Evolutionary conservation across 495 filamentous ascomycete genomes (phyloP).

Genomic region (Penicillium angulare): DNA sequence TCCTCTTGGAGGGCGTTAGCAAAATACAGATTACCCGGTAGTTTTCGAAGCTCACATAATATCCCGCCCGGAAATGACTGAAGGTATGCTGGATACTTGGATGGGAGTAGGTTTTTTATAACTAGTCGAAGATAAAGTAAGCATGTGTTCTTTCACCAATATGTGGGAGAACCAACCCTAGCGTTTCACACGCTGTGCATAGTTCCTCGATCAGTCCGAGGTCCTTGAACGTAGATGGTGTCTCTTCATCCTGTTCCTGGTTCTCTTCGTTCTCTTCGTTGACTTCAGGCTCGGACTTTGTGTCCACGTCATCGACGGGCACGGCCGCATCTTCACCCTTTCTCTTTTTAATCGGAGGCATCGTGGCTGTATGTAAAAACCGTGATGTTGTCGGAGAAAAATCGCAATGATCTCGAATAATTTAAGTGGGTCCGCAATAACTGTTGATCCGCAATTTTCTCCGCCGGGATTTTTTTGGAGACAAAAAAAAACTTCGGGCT

Average conservation of each 20-base stretch:
- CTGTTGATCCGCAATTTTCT: constrained; percentile 36
- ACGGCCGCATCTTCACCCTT: constrained; percentile 29
- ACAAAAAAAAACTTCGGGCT: constrained; percentile 39
- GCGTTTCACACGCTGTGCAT: constrained; percentile 76
- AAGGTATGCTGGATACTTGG: too few species aligned
- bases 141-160: too few species aligned
- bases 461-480: constrained; percentile 37
- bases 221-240: constrained; percentile 72
- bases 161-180: too few species aligned
- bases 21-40: too few species aligned
- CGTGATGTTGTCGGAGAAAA: constrained; percentile 14
- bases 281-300: constrained; percentile 6
- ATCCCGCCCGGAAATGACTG: too few species aligned
- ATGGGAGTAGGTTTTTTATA: constrained; percentile 84
- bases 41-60: too few species aligned
- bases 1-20: constrained; percentile 80
- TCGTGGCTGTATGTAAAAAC: constrained; percentile 13
- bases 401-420: constrained; percentile 32
- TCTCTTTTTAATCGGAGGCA: constrained; percentile 40
- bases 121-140: too few species aligned
- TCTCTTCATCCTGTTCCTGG: not conserved
- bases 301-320: constrained; percentile 13
- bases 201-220: constrained; percentile 84
- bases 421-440: constrained; percentile 38
- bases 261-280: too few species aligned